phyloP scores from a whole-genome alignment of 805 yeast genomes.

The Spathaspora sp. region DNA sequence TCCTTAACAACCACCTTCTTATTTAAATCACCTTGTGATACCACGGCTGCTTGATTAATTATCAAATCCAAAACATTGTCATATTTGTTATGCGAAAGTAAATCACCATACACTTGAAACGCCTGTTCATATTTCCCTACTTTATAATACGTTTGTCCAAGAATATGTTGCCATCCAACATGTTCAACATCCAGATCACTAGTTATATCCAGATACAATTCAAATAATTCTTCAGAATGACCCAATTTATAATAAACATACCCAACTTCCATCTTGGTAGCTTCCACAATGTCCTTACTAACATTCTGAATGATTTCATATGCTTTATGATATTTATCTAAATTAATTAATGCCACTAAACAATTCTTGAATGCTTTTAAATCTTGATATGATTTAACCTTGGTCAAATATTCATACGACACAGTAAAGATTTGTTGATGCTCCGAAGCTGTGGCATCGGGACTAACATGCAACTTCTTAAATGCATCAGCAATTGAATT shows the following conservation, averaged over 20 bases:
- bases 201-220: constrained; percentile 13
- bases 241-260: constrained; percentile 61
- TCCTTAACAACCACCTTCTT: constrained; percentile 1
- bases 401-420: constrained; percentile 38
- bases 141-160: constrained; percentile 54
- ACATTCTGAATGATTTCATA: constrained; percentile 37
- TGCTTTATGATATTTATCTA: constrained; percentile 54
- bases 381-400: constrained; percentile 34
- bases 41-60: constrained; percentile 67
- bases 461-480: constrained; percentile 32
- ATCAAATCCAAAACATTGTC: constrained; percentile 50
- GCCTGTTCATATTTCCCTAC: constrained; percentile 43
- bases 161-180: constrained; percentile 42
- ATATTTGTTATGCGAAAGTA: constrained; percentile 28
- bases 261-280: constrained; percentile 48
- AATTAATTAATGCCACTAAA: constrained; percentile 55
- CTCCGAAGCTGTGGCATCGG: constrained; percentile 19
- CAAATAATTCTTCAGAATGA: constrained; percentile 24
- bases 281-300: constrained; percentile 30
- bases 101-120: constrained; percentile 40
- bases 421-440: constrained; percentile 36
- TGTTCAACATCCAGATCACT: constrained; percentile 15
- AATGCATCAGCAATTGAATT: constrained; percentile 39
- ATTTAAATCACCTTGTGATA: constrained; percentile 42
- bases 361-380: constrained; percentile 38